Evolutionary conservation across 2,329 filamentous ascomycete species (phyloP).

Genomic region (Epichloe gansuensis): DNA sequence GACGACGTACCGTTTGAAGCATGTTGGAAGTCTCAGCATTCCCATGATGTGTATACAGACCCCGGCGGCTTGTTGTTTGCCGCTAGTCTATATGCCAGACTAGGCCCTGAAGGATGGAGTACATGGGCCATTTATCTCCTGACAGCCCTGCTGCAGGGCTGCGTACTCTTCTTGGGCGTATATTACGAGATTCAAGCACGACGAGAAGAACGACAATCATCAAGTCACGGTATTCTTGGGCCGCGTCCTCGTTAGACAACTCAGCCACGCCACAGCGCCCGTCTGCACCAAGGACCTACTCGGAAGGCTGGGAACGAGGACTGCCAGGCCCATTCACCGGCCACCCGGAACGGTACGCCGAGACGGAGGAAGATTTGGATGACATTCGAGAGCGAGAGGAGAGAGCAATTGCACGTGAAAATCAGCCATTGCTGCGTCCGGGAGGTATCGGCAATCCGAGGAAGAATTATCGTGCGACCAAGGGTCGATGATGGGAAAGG

Average conservation of each 20-base stretch:
- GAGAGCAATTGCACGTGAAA: constrained; percentile 36
- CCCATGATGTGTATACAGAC: constrained; percentile 99
- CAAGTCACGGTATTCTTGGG: constrained; percentile 13
- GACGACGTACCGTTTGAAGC: constrained; percentile 75
- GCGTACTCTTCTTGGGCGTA: constrained; percentile 67
- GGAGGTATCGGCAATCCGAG: constrained; percentile 37
- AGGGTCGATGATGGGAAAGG: constrained; percentile 2
- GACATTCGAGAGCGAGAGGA: constrained; percentile 39
- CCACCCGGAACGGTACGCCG: constrained; percentile 39
- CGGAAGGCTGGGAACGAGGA: constrained; percentile 38
- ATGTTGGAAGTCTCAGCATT: constrained; percentile 84
- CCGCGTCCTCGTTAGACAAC: constrained; percentile 17
- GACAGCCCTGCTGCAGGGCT: constrained; percentile 75
- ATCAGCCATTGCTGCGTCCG: constrained; percentile 36
- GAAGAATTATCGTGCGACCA: constrained; percentile 26
- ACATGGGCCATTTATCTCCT: constrained; percentile 88
- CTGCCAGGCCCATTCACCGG: constrained; percentile 39
- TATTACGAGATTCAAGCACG: constrained; percentile 51
- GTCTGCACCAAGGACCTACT: constrained; percentile 31
- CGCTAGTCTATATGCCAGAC: constrained; percentile 64
- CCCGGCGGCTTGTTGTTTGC: constrained; percentile 88
- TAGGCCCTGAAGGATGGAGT: constrained; percentile 82
- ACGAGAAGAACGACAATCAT: constrained; percentile 18
- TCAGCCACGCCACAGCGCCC: constrained; percentile 21
- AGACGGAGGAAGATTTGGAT: constrained; percentile 38